A percentile compares a stretch with the other conserved stretches of the same genome.
phyloP scores from a whole-genome alignment of 306 rosid species.

The Mucuna pruriens region DNA sequence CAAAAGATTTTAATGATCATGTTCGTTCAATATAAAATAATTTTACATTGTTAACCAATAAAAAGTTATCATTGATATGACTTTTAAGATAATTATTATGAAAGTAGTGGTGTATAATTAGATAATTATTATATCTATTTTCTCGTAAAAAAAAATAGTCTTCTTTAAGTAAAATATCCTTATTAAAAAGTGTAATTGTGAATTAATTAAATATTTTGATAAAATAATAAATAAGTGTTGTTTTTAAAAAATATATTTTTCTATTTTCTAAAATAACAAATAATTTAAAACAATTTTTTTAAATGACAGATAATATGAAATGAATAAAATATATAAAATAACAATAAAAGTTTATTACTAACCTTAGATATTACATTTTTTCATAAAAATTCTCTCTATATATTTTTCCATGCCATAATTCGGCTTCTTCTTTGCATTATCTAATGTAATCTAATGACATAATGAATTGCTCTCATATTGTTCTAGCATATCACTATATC shows the following conservation, averaged over 20 bases:
- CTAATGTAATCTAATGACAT: background rate
- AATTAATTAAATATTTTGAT: background rate
- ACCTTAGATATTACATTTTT: background rate
- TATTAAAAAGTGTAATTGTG: background rate
- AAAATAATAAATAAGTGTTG: background rate
- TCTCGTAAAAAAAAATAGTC: too few species aligned
- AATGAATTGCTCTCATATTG: background rate
- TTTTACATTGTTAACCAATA: too few species aligned
- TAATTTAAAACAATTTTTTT: background rate
- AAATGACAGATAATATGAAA: background rate
- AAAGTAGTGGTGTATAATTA: too few species aligned
- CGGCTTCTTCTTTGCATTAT: background rate
- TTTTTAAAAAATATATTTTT: background rate
- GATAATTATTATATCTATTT: too few species aligned
- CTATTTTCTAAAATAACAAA: background rate
- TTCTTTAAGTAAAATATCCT: background rate
- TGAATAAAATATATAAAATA: too few species aligned
- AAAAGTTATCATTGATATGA: too few species aligned
- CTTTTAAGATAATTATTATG: too few species aligned
- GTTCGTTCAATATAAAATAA: too few species aligned
- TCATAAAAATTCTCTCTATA: too few species aligned
- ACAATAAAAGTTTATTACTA: too few species aligned
- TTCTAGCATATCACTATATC: slow-evolving; percentile 13
- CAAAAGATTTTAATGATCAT: too few species aligned
- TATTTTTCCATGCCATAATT: background rate